Conservation (phyloP, 2,329 filamentous ascomycete species). For the Epichloe brachyelytri region DNA sequence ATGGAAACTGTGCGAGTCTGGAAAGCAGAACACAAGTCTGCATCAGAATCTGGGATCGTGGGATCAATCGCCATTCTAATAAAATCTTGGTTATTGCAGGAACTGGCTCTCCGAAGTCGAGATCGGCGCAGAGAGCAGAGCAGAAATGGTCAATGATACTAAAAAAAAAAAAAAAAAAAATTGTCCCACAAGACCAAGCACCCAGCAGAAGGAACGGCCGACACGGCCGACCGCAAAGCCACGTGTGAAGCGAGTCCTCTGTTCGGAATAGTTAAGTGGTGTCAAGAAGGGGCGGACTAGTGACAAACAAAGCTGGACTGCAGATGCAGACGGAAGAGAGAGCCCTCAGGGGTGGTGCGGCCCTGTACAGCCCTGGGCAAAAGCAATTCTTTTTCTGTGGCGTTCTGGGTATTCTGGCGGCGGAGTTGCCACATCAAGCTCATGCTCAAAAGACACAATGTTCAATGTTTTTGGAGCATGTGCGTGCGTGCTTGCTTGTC, state of each 20-base stretch:
- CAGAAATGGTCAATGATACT: neutral
- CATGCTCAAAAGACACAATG: too few species aligned
- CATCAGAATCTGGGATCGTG: constrained; percentile 1
- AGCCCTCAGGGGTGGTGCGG: too few species aligned
- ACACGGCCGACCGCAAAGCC: neutral
- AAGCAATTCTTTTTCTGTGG: too few species aligned
- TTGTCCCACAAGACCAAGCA: neutral
- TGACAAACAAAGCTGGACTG: too few species aligned
- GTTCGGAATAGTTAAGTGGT: neutral
- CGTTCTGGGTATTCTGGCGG: too few species aligned
- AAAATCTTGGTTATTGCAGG: neutral
- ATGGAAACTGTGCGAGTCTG: constrained; percentile 1
- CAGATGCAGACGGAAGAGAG: too few species aligned
- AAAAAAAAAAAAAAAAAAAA: neutral
- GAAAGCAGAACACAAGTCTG: neutral
- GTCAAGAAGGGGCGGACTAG: neutral
- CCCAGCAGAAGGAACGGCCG: neutral
- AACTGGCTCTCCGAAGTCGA: neutral
- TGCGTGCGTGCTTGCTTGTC: too few species aligned
- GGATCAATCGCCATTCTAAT: neutral
- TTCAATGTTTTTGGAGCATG: too few species aligned
- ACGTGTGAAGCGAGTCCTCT: neutral
- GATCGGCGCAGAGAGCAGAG: neutral
- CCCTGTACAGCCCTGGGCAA: too few species aligned
- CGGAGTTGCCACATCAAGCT: too few species aligned